These are phyloP conservation scores for Coemansia sp. DNA, from an alignment of 192 early-diverging fungal species.

Conservation along the genomic window DNA sequence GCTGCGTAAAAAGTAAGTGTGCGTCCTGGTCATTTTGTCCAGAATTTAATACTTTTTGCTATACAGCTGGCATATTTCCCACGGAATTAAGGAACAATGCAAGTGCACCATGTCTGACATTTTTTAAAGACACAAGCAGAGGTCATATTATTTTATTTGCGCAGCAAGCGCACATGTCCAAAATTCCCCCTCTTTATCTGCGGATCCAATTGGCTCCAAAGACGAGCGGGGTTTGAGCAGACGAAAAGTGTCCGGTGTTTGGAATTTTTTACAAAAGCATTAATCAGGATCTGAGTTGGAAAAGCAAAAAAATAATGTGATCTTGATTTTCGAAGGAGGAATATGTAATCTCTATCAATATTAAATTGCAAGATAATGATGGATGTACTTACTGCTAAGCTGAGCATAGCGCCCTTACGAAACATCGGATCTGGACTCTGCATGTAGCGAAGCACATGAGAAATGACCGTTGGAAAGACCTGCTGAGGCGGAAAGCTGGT, in stretches of 20 bases:
- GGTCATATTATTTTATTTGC: neutral
- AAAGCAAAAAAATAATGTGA: slow-evolving; percentile 1
- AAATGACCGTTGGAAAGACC: slow-evolving; percentile 79
- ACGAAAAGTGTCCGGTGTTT: neutral
- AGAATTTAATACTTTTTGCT: neutral
- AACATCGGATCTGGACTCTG: slow-evolving; percentile 70
- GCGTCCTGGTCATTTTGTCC: neutral
- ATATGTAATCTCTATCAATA: neutral
- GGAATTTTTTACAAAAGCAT: neutral
- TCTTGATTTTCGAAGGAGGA: too few species aligned
- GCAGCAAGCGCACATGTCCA: neutral
- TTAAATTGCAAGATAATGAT: neutral
- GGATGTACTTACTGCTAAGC: slow-evolving; percentile 65
- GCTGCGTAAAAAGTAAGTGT: neutral
- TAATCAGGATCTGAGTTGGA: neutral
- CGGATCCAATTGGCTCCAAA: neutral
- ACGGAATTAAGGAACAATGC: slow-evolving; percentile 4
- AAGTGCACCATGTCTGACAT: neutral
- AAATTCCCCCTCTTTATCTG: neutral
- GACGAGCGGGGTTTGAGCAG: neutral
- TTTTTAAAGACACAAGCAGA: neutral
- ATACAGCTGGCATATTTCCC: neutral
- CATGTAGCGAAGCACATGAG: slow-evolving; percentile 76
- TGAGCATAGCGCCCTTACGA: slow-evolving; percentile 87
- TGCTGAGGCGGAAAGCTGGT: slow-evolving; percentile 84